Base-by-base conservation (phyloP, 495 filamentous ascomycete species). In the Aspergillus coremiiformis region DNA sequence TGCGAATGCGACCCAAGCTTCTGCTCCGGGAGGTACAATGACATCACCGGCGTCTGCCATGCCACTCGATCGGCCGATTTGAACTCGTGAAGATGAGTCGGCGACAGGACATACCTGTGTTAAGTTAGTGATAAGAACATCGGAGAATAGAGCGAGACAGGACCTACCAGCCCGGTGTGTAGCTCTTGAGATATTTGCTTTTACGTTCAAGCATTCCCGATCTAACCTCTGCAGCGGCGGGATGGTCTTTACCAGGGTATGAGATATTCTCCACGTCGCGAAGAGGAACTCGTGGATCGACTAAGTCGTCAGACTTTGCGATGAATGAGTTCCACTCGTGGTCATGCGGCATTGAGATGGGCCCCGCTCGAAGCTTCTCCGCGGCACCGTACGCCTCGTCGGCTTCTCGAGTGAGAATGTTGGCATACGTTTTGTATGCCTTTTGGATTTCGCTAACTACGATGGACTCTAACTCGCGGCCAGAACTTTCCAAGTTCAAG, bases 151-250 rank as follows among this genome's bases (percentile, higher is more conserved):
- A 43, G 44, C 20, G 8, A n/a, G n/a, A 19, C 33, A 22, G 35
- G 21, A 62, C 84, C 69, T 76, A 94, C 93, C 93, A 98, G 68
- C 93, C 93, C 21, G 92, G 86, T 3, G 91, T 91, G 66, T 96
- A 98, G 63, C 90, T 96, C 78, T 97, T 98, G 37, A 98, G 74
- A 66, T 97, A 98, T 64, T 97, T 98, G 78, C 87, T 94, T 80
- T 96, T 98, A 43, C 93, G 85, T 73, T 98, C 93, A 47, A 98
- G 75, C 72, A 95, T 84, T 1, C 93, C 93, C 5, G 87, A 86
- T 44, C 89, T 78, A 29, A 98, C 84, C 62, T 96, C 93, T 48
- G 84, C 81, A 27, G 88, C 89, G 33, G 90, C 85, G 46, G 86
- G 86, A 65, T 96, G 88, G 61, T 95, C 81, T 58, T 86, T 86